phyloP scores from a whole-genome alignment of 1,284 basidiomycete genomes.

The Cryptococcus sp. region DNA sequence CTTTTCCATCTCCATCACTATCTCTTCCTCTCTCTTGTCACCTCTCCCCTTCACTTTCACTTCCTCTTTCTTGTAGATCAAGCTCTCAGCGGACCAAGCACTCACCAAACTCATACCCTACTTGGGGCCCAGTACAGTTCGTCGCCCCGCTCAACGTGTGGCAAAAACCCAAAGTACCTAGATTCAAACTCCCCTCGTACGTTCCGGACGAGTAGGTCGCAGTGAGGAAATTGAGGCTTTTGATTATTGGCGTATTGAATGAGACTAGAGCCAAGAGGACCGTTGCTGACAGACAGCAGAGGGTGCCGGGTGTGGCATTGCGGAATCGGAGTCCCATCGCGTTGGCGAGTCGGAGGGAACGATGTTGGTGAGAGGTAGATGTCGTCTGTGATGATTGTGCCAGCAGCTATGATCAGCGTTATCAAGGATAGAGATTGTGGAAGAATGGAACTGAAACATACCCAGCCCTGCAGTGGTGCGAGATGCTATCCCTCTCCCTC shows the following conservation, averaged over 20 bases:
- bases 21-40: too few relatives aligned
- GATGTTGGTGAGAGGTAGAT: too few relatives aligned
- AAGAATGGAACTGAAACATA: too few relatives aligned
- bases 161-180: constrained; percentile 86
- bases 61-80: not conserved
- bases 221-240: constrained; percentile 79
- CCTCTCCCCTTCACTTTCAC: not conserved
- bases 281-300: constrained; percentile 73
- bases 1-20: not conserved
- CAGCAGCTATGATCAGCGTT: too few relatives aligned
- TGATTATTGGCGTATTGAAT: constrained; percentile 82
- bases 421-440: too few relatives aligned
- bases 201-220: constrained; percentile 62
- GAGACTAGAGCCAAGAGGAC: constrained; percentile 75
- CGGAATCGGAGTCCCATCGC: constrained; percentile 63
- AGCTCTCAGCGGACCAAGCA: constrained; percentile 13
- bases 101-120: constrained; percentile 82
- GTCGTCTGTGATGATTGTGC: too few relatives aligned
- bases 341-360: not conserved
- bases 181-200: constrained; percentile 65
- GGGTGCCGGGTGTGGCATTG: constrained; percentile 80
- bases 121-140: constrained; percentile 72
- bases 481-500: too few relatives aligned
- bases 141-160: constrained; percentile 55
- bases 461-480: too few relatives aligned